phyloP scores from a whole-genome alignment of 257 asterid genomes.

The Ballota nigra region DNA sequence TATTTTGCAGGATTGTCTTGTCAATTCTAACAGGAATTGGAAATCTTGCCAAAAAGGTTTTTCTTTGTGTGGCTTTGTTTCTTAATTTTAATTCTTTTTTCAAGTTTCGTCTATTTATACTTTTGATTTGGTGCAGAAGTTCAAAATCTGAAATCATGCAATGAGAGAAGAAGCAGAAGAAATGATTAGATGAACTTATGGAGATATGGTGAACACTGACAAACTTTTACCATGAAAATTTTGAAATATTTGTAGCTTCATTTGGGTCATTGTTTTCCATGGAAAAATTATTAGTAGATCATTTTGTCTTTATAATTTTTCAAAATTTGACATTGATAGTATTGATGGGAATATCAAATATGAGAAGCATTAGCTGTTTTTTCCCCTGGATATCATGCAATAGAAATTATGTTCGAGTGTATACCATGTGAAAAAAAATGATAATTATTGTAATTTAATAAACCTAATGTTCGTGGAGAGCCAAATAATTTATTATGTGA shows the following conservation, averaged over 20 bases:
- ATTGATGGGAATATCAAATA: background rate
- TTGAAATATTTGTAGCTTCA: background rate
- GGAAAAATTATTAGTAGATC: background rate
- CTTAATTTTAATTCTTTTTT: background rate
- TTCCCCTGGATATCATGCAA: background rate
- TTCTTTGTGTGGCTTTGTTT: background rate
- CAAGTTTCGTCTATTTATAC: background rate
- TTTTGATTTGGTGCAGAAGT: slow-evolving; percentile 48
- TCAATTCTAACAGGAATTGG: slow-evolving; percentile 61
- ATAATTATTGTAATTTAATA: too few relatives aligned
- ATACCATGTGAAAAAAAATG: too few relatives aligned
- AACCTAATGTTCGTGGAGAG: too few relatives aligned
- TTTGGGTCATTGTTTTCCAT: background rate
- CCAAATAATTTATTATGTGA: too few relatives aligned
- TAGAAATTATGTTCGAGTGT: too few relatives aligned
- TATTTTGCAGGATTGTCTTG: slow-evolving; percentile 59
- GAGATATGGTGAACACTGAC: slow-evolving; percentile 10
- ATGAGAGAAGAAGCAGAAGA: slow-evolving; percentile 49
- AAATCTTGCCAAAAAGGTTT: slow-evolving; percentile 71
- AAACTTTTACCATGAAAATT: background rate
- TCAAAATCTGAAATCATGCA: slow-evolving; percentile 68
- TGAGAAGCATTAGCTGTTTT: background rate
- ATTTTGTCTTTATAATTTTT: background rate
- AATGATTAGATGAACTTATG: slow-evolving; percentile 19
- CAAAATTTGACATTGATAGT: background rate